Conservation (phyloP, 306 rosid species). For the Luffa acutangula region DNA sequence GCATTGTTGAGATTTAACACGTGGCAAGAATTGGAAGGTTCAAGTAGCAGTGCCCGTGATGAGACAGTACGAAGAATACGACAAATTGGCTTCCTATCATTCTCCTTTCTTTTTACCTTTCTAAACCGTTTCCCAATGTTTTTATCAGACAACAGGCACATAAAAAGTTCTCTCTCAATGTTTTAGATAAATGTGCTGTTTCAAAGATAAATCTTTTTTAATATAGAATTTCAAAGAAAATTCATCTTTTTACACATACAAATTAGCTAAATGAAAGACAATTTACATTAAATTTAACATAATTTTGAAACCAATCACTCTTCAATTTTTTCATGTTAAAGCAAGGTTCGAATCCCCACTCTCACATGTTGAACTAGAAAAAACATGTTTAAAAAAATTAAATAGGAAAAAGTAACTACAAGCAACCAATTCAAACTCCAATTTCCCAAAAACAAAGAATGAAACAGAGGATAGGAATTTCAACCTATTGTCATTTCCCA, state of each 20-base stretch:
- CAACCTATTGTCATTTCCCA: neutral
- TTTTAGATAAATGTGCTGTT: too few relatives aligned
- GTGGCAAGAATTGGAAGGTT: neutral
- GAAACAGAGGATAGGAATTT: neutral
- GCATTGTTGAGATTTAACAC: neutral
- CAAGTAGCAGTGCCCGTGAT: constrained; percentile 10
- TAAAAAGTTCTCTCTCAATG: too few relatives aligned
- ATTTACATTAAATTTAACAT: neutral
- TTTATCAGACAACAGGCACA: too few relatives aligned
- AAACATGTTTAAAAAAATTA: neutral
- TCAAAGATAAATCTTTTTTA: too few relatives aligned
- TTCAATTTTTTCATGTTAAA: neutral
- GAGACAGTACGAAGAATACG: neutral
- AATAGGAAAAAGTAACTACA: neutral
- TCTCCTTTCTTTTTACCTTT: too few relatives aligned
- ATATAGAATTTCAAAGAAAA: too few relatives aligned
- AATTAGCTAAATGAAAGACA: neutral
- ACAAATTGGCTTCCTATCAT: neutral
- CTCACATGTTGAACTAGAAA: too few relatives aligned
- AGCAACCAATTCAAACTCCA: neutral
- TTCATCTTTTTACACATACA: too few relatives aligned
- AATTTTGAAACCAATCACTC: too few relatives aligned
- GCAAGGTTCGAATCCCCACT: too few relatives aligned
- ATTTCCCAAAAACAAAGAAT: neutral
- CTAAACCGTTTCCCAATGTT: too few relatives aligned